Evolutionary conservation across 768 basidiomycete species (phyloP).

Genomic region (Zangia roseola): DNA sequence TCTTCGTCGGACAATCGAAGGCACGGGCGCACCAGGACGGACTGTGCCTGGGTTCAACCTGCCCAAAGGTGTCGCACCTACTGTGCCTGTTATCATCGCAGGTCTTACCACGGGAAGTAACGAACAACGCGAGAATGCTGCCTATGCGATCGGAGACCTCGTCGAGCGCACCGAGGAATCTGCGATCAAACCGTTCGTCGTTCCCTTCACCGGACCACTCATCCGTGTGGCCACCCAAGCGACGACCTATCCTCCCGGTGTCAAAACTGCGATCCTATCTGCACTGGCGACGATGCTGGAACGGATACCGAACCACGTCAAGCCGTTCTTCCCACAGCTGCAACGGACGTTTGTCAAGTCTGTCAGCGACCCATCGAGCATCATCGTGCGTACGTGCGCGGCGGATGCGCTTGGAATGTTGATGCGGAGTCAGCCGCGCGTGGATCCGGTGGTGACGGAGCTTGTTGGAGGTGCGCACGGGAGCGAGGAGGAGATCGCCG

Average conservation of each 20-base stretch:
- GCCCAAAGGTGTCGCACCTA: constrained; percentile 78
- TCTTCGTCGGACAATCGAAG: constrained; percentile 86
- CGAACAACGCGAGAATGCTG: constrained; percentile 93
- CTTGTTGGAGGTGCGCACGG: constrained; percentile 60
- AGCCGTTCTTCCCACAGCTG: constrained; percentile 97
- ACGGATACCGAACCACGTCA: constrained; percentile 84
- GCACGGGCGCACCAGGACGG: constrained; percentile 72
- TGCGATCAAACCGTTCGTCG: constrained; percentile 93
- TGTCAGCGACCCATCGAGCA: constrained; percentile 73
- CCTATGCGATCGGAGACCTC: constrained; percentile 94
- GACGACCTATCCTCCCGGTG: constrained; percentile 85
- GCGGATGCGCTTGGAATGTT: constrained; percentile 83
- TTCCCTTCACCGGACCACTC: constrained; percentile 92
- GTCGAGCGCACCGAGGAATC: constrained; percentile 82
- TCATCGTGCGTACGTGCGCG: constrained; percentile 77
- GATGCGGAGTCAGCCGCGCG: constrained; percentile 87
- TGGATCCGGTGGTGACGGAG: constrained; percentile 94
- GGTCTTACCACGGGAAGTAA: constrained; percentile 94
- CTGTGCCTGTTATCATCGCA: constrained; percentile 85
- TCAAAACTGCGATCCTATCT: constrained; percentile 87
- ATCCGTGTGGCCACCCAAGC: constrained; percentile 93
- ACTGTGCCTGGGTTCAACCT: constrained; percentile 84
- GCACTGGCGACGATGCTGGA: constrained; percentile 85
- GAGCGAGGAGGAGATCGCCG: constrained; percentile 69
- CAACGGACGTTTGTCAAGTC: constrained; percentile 97